These are phyloP conservation scores for Stephanocyclus meneghinianus DNA, from an alignment of 352 stramenopile species.

Conservation along the genomic window DNA sequence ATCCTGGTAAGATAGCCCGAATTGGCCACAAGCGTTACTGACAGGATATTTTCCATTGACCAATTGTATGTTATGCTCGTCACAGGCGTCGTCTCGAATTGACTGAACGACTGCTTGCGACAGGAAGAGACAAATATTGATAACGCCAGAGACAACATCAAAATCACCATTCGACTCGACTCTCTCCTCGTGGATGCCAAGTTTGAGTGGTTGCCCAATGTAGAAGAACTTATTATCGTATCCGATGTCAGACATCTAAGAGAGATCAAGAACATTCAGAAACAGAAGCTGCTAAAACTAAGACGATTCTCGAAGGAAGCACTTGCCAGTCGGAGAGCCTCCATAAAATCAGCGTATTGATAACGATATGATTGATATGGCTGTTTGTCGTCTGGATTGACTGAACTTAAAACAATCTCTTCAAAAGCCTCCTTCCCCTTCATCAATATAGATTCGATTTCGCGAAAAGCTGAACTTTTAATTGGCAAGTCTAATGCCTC, in stretches of 20 bases:
- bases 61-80: slow-evolving; percentile 53
- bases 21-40: slow-evolving; percentile 41
- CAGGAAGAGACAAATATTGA: slow-evolving; percentile 53
- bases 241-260: slow-evolving; percentile 36
- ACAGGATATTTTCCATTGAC: slow-evolving; percentile 41
- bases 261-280: not conserved
- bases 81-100: slow-evolving; percentile 49
- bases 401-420: slow-evolving; percentile 19
- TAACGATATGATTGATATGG: slow-evolving; percentile 35
- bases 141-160: slow-evolving; percentile 11
- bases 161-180: not conserved
- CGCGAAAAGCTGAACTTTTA: slow-evolving; percentile 12
- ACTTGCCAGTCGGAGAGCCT: slow-evolving; percentile 18
- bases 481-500: slow-evolving; percentile 24
- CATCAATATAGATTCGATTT: slow-evolving; percentile 27
- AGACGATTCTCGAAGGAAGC: not conserved
- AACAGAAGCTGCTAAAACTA: not conserved
- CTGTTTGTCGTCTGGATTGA: slow-evolving; percentile 6
- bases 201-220: slow-evolving; percentile 22
- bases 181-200: not conserved
- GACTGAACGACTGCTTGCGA: slow-evolving; percentile 41
- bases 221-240: slow-evolving; percentile 32
- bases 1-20: slow-evolving; percentile 31
- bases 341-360: slow-evolving; percentile 38
- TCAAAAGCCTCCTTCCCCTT: slow-evolving; percentile 17